Base-by-base conservation (phyloP, 345 rosid species). In the Gossypium turneri region DNA sequence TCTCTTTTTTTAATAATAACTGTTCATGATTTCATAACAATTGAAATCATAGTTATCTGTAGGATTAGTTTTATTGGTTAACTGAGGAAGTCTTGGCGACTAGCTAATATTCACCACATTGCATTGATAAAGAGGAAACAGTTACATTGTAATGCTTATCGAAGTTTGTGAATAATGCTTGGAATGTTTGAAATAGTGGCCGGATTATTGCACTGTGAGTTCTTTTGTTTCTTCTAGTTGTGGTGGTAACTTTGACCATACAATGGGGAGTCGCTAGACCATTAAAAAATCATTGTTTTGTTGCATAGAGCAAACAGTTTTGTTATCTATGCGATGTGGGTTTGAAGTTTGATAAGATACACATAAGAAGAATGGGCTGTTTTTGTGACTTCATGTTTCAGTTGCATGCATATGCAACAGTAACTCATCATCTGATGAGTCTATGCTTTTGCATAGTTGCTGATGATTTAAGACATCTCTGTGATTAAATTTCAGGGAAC, bases 401-500 rank as follows among this genome's bases (percentile, higher is more conserved):
- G 43, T 24, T 68, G 58, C 44, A 50, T 25, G 44, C 44, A 34
- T 38, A 9, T 38, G 68, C 24, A 38, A 25, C 22, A 24, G 53
- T 68, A 50, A 68, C 58, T 50, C 22, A 25, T 50, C 9, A 50
- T 24, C 58, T 68, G 58, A 68, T 3, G 22, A 25, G 13, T 19
- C 43, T 68, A 19, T 25, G 15, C 44, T 15, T 68, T 25, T 16
- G 24, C 22, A 15, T 50, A 45, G 38, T 27, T 13, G 4, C 24
- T 61, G 58, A 13, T 15, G 27, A 12, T 59, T 58, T 25, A 57
- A 72, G 12, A 56, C 9, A 60, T 45, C 47, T 61, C 70, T 29
- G 10, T 76, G 47, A 64, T 51, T 38, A 12, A 84, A 63, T 63
- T 59, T 27, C 88, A 92, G 99, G 98, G 98, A 76, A 94, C 98